Percentiles rank a stretch among this genome's conserved stretches.
Conservation (phyloP, 164 flowering plant genomes). For the Magnolia sinica region DNA sequence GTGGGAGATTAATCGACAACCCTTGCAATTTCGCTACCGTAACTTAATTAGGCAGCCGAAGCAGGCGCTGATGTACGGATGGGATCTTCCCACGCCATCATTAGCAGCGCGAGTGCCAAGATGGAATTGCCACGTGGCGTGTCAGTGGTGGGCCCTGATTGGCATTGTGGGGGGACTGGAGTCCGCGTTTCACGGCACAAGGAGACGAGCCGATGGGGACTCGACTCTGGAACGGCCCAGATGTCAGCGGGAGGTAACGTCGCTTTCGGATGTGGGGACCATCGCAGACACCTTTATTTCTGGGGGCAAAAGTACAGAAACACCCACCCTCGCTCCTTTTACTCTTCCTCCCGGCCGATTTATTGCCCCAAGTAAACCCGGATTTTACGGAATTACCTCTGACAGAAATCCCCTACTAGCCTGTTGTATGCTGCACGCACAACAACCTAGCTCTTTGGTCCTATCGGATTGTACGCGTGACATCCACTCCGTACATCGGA, state of each 20-base stretch:
- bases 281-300: slow-evolving; percentile 4
- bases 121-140: background rate
- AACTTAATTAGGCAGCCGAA: too few species aligned
- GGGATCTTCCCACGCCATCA: slow-evolving; percentile 14
- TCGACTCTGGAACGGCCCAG: slow-evolving; percentile 30
- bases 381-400: background rate
- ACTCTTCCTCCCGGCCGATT: background rate
- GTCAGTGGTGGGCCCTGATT: slow-evolving; percentile 13
- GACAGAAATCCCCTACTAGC: background rate
- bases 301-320: background rate
- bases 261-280: slow-evolving; percentile 21
- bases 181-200: slow-evolving; percentile 69
- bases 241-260: slow-evolving; percentile 68
- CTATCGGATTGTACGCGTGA: too few species aligned
- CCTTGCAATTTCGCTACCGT: too few species aligned
- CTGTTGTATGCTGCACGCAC: background rate
- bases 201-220: slow-evolving; percentile 60
- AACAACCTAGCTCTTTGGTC: too few species aligned
- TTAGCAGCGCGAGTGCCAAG: slow-evolving; percentile 9
- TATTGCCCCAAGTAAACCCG: background rate
- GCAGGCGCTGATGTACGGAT: background rate
- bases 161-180: slow-evolving; percentile 25
- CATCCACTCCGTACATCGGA: too few species aligned
- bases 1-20: too few species aligned
- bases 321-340: background rate